Percentiles rank a stretch among this genome's conserved stretches.
phyloP scores from a whole-genome alignment of 2,329 filamentous ascomycete genomes.

The Colletotrichum caudatum region DNA sequence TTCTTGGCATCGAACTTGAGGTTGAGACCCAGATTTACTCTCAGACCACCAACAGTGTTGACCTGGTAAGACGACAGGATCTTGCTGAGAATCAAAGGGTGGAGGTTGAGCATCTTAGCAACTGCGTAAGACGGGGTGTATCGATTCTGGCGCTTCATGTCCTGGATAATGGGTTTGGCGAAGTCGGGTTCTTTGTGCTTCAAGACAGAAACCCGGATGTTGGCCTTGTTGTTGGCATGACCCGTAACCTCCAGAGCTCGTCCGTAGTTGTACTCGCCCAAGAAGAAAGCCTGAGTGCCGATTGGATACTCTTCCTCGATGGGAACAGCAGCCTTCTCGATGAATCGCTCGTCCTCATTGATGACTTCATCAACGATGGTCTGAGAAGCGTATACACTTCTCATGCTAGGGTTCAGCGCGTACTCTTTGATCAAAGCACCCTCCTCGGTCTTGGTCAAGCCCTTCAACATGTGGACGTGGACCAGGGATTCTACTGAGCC shows the following conservation, averaged over 20 bases:
- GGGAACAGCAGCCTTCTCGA: conserved; percentile 88
- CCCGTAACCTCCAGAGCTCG: conserved; percentile 85
- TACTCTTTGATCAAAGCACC: conserved; percentile 95
- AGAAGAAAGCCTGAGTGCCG: conserved; percentile 87
- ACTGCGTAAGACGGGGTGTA: conserved; percentile 93
- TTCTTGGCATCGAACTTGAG: conserved; percentile 97
- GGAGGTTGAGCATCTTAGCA: conserved; percentile 82
- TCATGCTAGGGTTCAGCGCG: conserved; percentile 83
- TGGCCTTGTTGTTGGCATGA: conserved; percentile 80
- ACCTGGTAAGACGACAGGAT: conserved; percentile 95
- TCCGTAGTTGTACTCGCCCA: conserved; percentile 94
- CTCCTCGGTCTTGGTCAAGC: conserved; percentile 88
- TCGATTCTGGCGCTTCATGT: conserved; percentile 76
- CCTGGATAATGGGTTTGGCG: conserved; percentile 76
- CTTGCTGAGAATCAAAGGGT: conserved; percentile 91
- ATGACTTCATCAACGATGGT: conserved; percentile 89
- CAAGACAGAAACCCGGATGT: conserved; percentile 80
- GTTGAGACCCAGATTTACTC: conserved; percentile 92
- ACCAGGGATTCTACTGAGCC: conserved; percentile 89
- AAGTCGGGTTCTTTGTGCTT: conserved; percentile 85
- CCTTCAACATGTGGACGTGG: conserved; percentile 93
- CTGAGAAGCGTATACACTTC: conserved; percentile 92
- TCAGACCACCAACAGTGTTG: conserved; percentile 79
- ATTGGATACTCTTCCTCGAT: conserved; percentile 92
- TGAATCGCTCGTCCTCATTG: conserved; percentile 92